Evolutionary conservation across 2,329 filamentous ascomycete genomes (phyloP), one percentile per base, ranked within the genome.

Genomic region (Amauroascus verrucosus): DNA sequence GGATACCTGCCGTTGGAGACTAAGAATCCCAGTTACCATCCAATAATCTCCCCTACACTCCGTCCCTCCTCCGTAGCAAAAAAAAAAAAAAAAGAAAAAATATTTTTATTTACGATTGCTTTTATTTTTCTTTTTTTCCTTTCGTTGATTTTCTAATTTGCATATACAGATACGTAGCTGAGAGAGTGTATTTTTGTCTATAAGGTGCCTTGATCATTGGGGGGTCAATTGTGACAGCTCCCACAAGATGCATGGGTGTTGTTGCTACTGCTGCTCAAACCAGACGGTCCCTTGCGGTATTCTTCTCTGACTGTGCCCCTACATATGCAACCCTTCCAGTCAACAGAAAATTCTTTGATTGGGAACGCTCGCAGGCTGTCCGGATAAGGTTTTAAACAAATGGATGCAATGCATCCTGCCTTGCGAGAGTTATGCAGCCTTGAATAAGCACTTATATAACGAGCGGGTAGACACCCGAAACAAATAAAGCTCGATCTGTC

Each of bases 311-410:
- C 41, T n/a, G 41, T 44, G 24, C 22, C 22, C 22, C 22, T 7
- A 45, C 14, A 48, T 48, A 22, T 48, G 46, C 32, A 38, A 48
- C 46, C 46, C 2, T 48, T 38, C 30, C 30, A 48, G 32, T 22
- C 46, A 37, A 24, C 16, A 33, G 40, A 43, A 16, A 28, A 30
- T 44, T 37, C 28, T 47, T 35, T 47, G 43, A 45, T 30, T 45
- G 41, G 26, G 41, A 45, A 28, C 16, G 8, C 13, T 26, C 20
- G 16, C 45, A 49, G 28, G 41, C 16, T 49, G 33, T 13, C 38
- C 28, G 16, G 48, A 44, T 51, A 51, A 51, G 40, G 48, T 51
- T 51, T 51, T 51, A 51, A 51, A 51, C 48, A 51, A 51, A 51
- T 51, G 44, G 48, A 44, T 38, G 48, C 38, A 51, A 24, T 44